Evolutionary conservation across 2,329 filamentous ascomycete genomes (phyloP), one percentile per base, ranked within the genome.

Genomic region (Thelonectria blattea): DNA sequence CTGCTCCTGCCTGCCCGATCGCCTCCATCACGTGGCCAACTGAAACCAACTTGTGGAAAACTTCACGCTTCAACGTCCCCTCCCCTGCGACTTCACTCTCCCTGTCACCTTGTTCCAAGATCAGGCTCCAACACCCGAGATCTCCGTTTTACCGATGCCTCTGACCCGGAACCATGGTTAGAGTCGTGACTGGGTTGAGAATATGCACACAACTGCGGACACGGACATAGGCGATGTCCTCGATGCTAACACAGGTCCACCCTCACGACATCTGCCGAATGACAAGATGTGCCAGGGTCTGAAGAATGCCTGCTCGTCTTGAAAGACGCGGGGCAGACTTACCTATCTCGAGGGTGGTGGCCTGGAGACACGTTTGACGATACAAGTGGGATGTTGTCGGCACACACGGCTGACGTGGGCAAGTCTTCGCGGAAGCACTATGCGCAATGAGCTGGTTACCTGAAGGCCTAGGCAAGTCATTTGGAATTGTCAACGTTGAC

Each of bases 381-480:
- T 60, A 32, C 55, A 60, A 30, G 57, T 48, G 52, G 55, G 57
- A 61, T 56, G 42, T 17, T 17, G 37, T 56, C 50, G 34, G 18
- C 47, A 32, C 39, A 47, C n/a, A 52, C 22, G 18, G 53, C 58
- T 60, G 58, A 60, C 58, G 58, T 61, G 58, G 58, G 58, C 52
- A 20, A 45, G 42, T 17, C 27, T 22, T 27, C 41, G 48, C 48
- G 52, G 58, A 34, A 24, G 45, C 18, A 43, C 24, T 22, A 22
- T 32, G 24, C 32, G 49, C 42, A 24, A 34, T 48, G 34, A 32
- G 37, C 11, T 52, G 34, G 22, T 24, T 30, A 30, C 12, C 15
- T 17, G 22, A 47, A 17, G 3, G n/a, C 22, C 4, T 47, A 14
- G 45, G 14, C 22, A 47, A 47, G 22, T 4, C 12, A 37, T 37